Conservation (phyloP, 2,329 filamentous ascomycete genomes). For the Exophiala spinifera region DNA sequence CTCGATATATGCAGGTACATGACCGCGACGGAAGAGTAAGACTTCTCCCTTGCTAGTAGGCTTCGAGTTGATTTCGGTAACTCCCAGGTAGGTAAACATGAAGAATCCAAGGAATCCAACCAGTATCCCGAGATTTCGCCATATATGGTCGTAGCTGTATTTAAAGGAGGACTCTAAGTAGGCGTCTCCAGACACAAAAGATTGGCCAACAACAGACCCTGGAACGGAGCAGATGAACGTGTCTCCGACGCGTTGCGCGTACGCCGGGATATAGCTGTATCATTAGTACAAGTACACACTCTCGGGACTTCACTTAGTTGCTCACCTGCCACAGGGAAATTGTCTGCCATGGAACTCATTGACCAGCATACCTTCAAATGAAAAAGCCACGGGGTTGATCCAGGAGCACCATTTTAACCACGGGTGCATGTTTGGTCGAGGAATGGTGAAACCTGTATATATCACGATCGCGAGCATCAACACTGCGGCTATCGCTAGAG, state of each 20-base stretch:
- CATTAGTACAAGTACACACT: slow-evolving; percentile 46
- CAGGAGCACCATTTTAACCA: slow-evolving; percentile 69
- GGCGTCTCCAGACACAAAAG: slow-evolving; percentile 58
- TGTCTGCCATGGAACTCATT: slow-evolving; percentile 62
- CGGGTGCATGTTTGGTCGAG: slow-evolving; percentile 54
- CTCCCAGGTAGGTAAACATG: slow-evolving; percentile 63
- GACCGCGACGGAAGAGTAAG: slow-evolving; percentile 67
- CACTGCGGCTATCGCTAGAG: slow-evolving; percentile 55
- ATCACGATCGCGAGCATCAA: slow-evolving; percentile 58
- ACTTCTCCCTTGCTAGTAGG: slow-evolving; percentile 74
- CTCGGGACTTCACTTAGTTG: slow-evolving; percentile 49
- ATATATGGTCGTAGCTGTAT: slow-evolving; percentile 58
- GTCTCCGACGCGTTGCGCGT: slow-evolving; percentile 55
- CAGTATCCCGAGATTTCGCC: slow-evolving; percentile 69
- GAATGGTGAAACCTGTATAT: slow-evolving; percentile 65
- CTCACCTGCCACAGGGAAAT: background rate
- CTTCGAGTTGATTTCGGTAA: slow-evolving; percentile 61
- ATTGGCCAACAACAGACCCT: slow-evolving; percentile 54
- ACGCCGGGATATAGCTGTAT: slow-evolving; percentile 42
- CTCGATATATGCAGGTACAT: slow-evolving; percentile 46
- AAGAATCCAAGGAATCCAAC: slow-evolving; percentile 65
- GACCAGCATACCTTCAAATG: slow-evolving; percentile 58
- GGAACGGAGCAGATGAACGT: slow-evolving; percentile 58
- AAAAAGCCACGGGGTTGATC: slow-evolving; percentile 64
- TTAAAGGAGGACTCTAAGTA: slow-evolving; percentile 60